Percentiles rank a stretch among this genome's conserved stretches.
Evolutionary conservation across 768 basidiomycete species (phyloP).

Genomic region (Pulveroboletus ravenelii): DNA sequence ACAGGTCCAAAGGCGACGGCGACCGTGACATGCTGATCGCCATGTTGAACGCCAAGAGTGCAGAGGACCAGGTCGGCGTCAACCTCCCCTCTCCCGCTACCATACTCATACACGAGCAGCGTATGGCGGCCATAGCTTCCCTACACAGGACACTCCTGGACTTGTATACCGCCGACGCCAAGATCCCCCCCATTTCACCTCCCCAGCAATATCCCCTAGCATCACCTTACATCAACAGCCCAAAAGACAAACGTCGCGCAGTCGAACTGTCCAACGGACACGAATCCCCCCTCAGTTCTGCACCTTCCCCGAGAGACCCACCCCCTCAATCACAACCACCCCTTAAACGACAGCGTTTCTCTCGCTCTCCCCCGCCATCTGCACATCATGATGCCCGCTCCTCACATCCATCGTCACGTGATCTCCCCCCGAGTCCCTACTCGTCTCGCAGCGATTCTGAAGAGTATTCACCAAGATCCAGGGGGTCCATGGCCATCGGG

Average conservation of each 20-base stretch:
- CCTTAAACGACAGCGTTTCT: constrained; percentile 61
- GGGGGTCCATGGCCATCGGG: constrained; percentile 77
- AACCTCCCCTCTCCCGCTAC: constrained; percentile 3
- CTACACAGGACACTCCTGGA: constrained; percentile 72
- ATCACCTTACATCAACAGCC: constrained; percentile 26
- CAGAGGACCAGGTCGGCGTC: constrained; percentile 80
- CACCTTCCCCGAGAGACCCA: constrained; percentile 21
- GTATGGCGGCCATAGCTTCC: constrained; percentile 64
- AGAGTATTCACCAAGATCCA: constrained; percentile 66
- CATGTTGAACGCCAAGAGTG: constrained; percentile 87
- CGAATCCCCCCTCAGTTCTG: constrained; percentile 10
- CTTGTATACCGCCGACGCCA: constrained; percentile 34
- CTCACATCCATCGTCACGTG: constrained; percentile 37
- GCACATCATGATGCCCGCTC: constrained; percentile 32
- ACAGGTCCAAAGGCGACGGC: constrained; percentile 80
- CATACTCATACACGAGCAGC: constrained; percentile 37
- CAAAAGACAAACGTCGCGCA: constrained; percentile 20
- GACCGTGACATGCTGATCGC: constrained; percentile 89
- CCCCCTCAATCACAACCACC: constrained; percentile 38
- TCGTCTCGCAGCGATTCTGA: constrained; percentile 65
- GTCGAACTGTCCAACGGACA: constrained; percentile 15
- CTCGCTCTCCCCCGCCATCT: constrained; percentile 49
- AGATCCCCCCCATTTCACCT: constrained; percentile 28
- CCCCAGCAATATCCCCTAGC: constrained; percentile 36
- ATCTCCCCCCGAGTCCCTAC: constrained; percentile 70